These are phyloP conservation scores for Nephelium lappaceum DNA, from an alignment of 345 rosid genomes.

Conservation along the genomic window DNA sequence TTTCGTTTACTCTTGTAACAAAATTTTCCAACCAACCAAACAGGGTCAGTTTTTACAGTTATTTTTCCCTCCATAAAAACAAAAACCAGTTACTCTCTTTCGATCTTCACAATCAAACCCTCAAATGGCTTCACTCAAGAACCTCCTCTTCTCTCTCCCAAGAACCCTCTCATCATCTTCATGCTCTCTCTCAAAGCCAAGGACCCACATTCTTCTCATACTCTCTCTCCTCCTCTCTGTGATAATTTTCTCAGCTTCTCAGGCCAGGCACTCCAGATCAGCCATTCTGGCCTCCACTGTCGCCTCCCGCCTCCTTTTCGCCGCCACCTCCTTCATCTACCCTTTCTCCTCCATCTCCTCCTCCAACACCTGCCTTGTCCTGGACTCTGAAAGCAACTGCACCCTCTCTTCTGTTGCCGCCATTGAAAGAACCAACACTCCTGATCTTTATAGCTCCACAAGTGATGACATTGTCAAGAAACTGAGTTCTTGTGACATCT, in stretches of 20 bases:
- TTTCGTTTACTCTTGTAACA: too few species aligned
- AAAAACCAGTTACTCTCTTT: neutral
- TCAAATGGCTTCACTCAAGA: conserved; percentile 35
- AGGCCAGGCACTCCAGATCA: conserved; percentile 41
- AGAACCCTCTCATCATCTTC: conserved; percentile 15
- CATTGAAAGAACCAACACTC: conserved; percentile 25
- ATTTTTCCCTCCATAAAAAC: conserved; percentile 14
- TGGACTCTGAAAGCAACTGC: conserved; percentile 44
- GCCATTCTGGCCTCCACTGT: conserved; percentile 41
- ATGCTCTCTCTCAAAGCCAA: conserved; percentile 29
- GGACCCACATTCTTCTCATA: conserved; percentile 44
- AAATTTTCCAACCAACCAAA: neutral
- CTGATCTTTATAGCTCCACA: conserved; percentile 20
- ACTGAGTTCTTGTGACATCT: conserved; percentile 62
- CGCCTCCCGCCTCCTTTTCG: conserved; percentile 53
- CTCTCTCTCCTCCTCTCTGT: conserved; percentile 54
- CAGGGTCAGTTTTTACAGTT: neutral
- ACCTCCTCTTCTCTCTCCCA: conserved; percentile 21
- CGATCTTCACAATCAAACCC: neutral
- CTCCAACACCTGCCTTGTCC: conserved; percentile 42
- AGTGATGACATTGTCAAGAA: conserved; percentile 20
- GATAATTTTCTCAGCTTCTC: conserved; percentile 45
- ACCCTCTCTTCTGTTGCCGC: conserved; percentile 44
- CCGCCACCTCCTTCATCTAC: conserved; percentile 50
- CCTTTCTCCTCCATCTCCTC: conserved; percentile 47